These are phyloP conservation scores for Trichoderma gamsii DNA, from an alignment of 495 filamentous ascomycete genomes.

Conservation along the genomic window DNA sequence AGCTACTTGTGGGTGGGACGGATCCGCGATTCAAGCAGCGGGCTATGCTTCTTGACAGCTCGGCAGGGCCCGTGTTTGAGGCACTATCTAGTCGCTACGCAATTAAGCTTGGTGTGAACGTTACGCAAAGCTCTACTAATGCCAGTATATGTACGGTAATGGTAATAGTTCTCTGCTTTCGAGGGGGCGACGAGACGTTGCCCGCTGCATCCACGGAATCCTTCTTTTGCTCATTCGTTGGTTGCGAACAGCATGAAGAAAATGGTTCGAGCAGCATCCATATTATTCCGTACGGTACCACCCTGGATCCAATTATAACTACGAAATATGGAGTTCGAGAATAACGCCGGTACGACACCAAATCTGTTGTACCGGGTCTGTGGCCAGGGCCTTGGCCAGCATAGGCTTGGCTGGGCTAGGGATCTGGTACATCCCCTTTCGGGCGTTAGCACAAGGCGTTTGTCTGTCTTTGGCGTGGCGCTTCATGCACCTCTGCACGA, in stretches of 20 bases:
- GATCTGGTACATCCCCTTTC: conserved; percentile 3
- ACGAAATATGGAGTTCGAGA: background rate
- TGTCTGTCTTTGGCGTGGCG: conserved; percentile 6
- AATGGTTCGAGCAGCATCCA: too few species aligned
- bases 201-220: too few species aligned
- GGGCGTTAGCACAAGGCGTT: background rate
- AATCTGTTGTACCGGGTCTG: background rate
- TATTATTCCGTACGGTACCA: background rate
- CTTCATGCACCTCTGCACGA: background rate
- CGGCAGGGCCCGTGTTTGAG: background rate
- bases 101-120: background rate
- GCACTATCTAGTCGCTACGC: background rate
- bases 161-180: too few species aligned
- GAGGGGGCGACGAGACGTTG: too few species aligned
- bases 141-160: background rate
- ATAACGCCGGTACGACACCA: background rate
- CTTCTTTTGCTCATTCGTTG: too few species aligned
- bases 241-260: too few species aligned
- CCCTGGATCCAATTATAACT: background rate
- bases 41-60: conserved; percentile 5
- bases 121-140: too few species aligned
- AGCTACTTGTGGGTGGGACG: background rate
- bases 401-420: background rate
- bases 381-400: conserved; percentile 5
- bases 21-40: background rate